Conservation (phyloP, 805 yeast species). For the Starmera quercuum region DNA sequence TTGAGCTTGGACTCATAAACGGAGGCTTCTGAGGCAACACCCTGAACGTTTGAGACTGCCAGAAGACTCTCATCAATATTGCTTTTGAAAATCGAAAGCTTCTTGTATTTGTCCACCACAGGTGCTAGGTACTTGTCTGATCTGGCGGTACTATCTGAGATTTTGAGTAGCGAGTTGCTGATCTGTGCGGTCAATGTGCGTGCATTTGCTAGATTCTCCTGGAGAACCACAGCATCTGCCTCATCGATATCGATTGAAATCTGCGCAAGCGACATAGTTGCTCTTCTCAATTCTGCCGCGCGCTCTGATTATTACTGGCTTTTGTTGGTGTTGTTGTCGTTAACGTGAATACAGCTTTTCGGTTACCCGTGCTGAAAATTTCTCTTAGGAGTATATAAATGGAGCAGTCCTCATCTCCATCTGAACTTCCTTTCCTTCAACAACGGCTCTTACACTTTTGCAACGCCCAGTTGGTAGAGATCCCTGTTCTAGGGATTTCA, state of each 20-base stretch:
- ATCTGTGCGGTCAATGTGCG: conserved; percentile 48
- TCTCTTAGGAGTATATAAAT: neutral
- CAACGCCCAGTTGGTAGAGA: neutral
- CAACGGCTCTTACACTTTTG: neutral
- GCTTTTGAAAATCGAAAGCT: conserved; percentile 43
- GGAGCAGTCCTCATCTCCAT: neutral
- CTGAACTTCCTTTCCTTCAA: neutral
- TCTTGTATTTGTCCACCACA: conserved; percentile 53
- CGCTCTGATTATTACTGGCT: neutral
- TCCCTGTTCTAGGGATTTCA: too few relatives aligned
- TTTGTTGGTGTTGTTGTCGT: neutral
- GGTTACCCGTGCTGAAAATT: neutral
- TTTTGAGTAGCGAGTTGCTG: conserved; percentile 42
- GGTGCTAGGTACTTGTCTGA: conserved; percentile 68
- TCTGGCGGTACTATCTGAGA: conserved; percentile 43
- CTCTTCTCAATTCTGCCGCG: neutral
- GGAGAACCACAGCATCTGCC: conserved; percentile 76
- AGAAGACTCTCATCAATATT: conserved; percentile 50
- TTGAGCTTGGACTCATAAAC: conserved; percentile 29
- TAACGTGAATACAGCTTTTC: neutral
- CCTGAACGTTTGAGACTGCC: conserved; percentile 39
- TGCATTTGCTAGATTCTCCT: conserved; percentile 60
- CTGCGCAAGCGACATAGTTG: conserved; percentile 8
- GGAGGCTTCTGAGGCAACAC: conserved; percentile 39
- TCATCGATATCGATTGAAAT: conserved; percentile 54